phyloP scores from a whole-genome alignment of 306 rosid species.

The Cucumis cinereus region DNA sequence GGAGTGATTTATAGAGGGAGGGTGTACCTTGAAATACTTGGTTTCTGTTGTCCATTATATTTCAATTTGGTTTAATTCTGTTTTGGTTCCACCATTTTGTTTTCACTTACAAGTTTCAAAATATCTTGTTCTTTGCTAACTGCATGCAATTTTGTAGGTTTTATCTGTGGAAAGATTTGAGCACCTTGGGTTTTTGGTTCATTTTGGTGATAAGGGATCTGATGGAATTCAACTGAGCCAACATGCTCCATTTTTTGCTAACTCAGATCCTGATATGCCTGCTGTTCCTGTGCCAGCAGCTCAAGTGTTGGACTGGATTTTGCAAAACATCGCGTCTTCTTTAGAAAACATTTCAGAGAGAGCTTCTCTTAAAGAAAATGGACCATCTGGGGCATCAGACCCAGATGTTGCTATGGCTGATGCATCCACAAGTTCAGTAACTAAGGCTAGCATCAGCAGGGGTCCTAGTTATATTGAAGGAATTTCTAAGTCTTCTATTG shows the following conservation, averaged over 20 bases:
- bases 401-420: conserved; percentile 95
- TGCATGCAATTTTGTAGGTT: conserved; percentile 42
- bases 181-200: conserved; percentile 87
- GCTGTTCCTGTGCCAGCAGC: conserved; percentile 85
- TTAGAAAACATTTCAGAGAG: conserved; percentile 81
- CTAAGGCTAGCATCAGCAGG: conserved; percentile 40
- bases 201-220: conserved; percentile 75
- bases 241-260: conserved; percentile 86
- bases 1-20: neutral
- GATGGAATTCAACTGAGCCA: conserved; percentile 71
- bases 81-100: neutral
- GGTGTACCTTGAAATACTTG: neutral
- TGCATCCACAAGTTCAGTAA: conserved; percentile 52
- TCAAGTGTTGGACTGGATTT: conserved; percentile 86
- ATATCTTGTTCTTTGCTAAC: conserved; percentile 16
- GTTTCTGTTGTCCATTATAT: neutral
- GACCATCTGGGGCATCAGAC: conserved; percentile 58
- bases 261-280: conserved; percentile 99
- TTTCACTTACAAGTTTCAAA: conserved; percentile 9
- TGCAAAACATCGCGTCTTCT: conserved; percentile 64
- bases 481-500: conserved; percentile 76
- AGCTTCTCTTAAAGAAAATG: conserved; percentile 70
- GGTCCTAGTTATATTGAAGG: conserved; percentile 88
- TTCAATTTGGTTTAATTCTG: neutral
- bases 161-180: conserved; percentile 82